These are phyloP conservation scores for Trametes cinnabarina DNA, from an alignment of 768 basidiomycete species.

Conservation along the genomic window DNA sequence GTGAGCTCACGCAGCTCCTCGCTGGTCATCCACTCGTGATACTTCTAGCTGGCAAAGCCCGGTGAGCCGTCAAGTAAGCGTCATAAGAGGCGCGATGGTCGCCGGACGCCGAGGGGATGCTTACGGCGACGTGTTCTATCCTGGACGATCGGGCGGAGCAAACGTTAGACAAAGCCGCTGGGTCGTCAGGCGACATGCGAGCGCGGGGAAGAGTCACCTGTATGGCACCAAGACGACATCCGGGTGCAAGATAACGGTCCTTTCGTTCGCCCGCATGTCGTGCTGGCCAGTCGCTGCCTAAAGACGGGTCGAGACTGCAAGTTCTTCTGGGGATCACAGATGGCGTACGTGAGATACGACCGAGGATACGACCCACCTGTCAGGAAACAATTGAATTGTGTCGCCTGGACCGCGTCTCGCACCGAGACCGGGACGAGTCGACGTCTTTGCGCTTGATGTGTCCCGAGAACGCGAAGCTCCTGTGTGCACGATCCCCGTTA, in stretches of 20 bases:
- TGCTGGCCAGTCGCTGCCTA: not conserved
- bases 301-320: not conserved
- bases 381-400: not conserved
- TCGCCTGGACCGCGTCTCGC: not conserved
- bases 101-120: not conserved
- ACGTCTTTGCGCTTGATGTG: not conserved
- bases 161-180: not conserved
- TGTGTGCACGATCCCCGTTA: not conserved
- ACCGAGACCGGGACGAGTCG: not conserved
- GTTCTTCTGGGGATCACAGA: not conserved
- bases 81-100: not conserved
- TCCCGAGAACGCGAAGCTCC: not conserved
- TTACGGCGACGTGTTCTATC: slow-evolving; percentile 41
- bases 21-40: slow-evolving; percentile 87
- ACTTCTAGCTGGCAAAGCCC: slow-evolving; percentile 48
- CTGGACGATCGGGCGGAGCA: slow-evolving; percentile 22
- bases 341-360: not conserved
- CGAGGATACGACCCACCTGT: not conserved
- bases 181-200: not conserved
- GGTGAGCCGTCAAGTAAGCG: not conserved
- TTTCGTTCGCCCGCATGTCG: slow-evolving; percentile 64
- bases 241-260: slow-evolving; percentile 61
- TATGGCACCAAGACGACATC: slow-evolving; percentile 83
- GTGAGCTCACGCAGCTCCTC: slow-evolving; percentile 71
- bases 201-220: slow-evolving; percentile 35